phyloP scores from a whole-genome alignment of 2,329 filamentous ascomycete genomes.

The Cordyceps cateniannulata region DNA sequence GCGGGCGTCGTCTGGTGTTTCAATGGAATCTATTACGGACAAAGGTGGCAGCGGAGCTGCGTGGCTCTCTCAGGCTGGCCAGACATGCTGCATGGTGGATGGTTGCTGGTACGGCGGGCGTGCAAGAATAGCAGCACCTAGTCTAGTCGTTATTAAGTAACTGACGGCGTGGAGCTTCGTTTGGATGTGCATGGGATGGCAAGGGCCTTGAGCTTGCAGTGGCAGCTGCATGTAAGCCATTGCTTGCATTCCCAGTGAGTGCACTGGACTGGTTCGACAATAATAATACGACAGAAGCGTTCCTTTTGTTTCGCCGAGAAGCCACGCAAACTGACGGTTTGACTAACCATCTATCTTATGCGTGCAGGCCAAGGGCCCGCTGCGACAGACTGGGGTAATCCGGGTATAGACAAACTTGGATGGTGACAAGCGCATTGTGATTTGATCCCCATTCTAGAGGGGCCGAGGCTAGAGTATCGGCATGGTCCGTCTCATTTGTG shows the following conservation, averaged over 20 bases:
- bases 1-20: neutral
- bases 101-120: neutral
- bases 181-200: neutral
- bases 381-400: too few species aligned
- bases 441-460: too few species aligned
- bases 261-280: neutral
- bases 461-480: too few species aligned
- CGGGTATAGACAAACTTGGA: too few species aligned
- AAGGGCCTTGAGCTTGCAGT: neutral
- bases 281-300: neutral
- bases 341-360: too few species aligned
- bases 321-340: too few species aligned
- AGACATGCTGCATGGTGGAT: too few species aligned
- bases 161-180: neutral
- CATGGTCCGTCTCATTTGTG: too few species aligned
- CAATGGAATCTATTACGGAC: neutral
- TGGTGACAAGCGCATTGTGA: too few species aligned
- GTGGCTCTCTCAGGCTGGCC: neutral
- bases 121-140: neutral
- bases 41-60: neutral
- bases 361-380: too few species aligned
- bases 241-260: neutral
- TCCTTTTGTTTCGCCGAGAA: neutral
- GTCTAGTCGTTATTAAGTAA: neutral
- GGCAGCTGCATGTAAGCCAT: constrained; percentile 3